Conservation (phyloP, 129 eudicot species). For the Flaveria sonorensis region DNA sequence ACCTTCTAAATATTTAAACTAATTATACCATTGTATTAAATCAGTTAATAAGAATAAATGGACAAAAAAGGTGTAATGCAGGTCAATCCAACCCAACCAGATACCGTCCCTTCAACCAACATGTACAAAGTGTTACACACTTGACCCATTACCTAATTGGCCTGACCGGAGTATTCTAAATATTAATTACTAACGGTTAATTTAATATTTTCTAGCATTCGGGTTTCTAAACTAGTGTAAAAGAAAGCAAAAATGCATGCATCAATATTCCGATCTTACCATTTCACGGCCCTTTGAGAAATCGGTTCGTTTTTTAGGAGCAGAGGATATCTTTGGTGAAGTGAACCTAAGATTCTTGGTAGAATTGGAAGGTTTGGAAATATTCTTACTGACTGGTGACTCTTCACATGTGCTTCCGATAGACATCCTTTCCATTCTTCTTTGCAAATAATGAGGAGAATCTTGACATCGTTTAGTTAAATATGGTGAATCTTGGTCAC, state of each 20-base stretch:
- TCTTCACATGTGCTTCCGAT: constrained; percentile 55
- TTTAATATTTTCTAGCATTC: no score
- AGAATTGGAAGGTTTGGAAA: constrained; percentile 43
- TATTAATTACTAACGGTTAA: no score
- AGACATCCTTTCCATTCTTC: constrained; percentile 45
- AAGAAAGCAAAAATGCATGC: constrained; percentile 9
- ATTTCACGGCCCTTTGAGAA: constrained; percentile 53
- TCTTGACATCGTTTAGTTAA: constrained; percentile 41
- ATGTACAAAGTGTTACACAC: background rate
- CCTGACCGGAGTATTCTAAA: background rate
- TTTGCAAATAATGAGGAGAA: constrained; percentile 43
- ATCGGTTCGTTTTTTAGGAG: constrained; percentile 48
- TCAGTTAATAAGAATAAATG: background rate
- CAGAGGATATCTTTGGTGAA: constrained; percentile 48
- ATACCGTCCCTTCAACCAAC: background rate
- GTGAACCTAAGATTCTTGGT: constrained; percentile 50
- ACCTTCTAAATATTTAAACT: background rate
- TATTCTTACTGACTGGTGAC: constrained; percentile 37
- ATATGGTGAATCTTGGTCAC: constrained; percentile 59
- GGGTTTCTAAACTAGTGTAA: background rate
- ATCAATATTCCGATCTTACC: constrained; percentile 48
- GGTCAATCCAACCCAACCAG: background rate
- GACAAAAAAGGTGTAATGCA: background rate
- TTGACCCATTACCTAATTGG: constrained; percentile 1
- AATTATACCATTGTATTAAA: background rate